These are phyloP conservation scores for Suillus cothurnatus DNA, from an alignment of 768 basidiomycete species.

Conservation along the genomic window DNA sequence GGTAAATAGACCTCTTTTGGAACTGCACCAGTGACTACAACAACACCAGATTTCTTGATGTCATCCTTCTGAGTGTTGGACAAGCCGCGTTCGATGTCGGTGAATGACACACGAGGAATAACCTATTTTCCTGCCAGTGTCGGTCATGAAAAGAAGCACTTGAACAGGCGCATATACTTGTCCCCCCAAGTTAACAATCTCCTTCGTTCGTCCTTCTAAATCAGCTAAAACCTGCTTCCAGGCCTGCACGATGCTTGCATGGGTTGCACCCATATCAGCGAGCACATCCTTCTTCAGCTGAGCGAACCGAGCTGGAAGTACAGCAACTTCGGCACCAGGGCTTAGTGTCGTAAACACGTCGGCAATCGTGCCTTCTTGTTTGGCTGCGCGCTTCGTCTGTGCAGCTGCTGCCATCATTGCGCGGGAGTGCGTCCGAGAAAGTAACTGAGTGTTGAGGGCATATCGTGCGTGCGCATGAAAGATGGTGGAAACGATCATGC, in stretches of 20 bases:
- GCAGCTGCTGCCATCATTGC: background rate
- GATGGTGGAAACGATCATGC: background rate
- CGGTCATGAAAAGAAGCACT: background rate
- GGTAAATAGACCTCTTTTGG: constrained; percentile 45
- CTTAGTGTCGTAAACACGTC: constrained; percentile 49
- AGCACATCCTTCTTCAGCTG: constrained; percentile 61
- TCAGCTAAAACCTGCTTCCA: constrained; percentile 60
- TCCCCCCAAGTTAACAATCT: constrained; percentile 49
- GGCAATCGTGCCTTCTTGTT: constrained; percentile 44
- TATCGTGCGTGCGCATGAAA: background rate
- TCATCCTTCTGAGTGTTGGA: constrained; percentile 44
- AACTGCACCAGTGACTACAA: constrained; percentile 61
- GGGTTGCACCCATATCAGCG: constrained; percentile 32
- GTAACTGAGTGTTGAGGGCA: background rate
- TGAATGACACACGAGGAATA: constrained; percentile 51
- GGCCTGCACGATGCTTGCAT: constrained; percentile 39
- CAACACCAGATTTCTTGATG: constrained; percentile 54
- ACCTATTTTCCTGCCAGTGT: constrained; percentile 35
- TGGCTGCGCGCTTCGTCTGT: constrained; percentile 11
- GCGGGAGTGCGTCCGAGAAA: background rate
- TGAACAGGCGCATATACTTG: constrained; percentile 38
- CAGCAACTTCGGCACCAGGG: constrained; percentile 33
- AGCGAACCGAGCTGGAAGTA: constrained; percentile 58
- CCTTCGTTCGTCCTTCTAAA: constrained; percentile 46
- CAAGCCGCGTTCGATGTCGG: constrained; percentile 47